Percentiles rank a stretch among this genome's conserved stretches.
These are phyloP conservation scores for Naganishia randhawae DNA, from an alignment of 768 basidiomycete genomes.

Conservation along the genomic window DNA sequence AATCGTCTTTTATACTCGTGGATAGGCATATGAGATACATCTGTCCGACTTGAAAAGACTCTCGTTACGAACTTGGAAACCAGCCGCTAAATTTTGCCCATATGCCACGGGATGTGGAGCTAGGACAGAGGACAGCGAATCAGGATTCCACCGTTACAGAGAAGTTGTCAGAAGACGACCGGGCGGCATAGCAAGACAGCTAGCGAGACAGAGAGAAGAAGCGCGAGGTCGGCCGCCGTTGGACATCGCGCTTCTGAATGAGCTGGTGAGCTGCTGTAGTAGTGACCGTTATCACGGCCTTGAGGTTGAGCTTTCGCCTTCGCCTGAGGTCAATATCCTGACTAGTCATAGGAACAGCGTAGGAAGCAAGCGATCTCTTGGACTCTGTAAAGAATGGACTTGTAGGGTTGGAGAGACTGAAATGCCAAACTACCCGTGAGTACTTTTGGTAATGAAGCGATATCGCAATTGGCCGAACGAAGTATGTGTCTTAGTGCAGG, in stretches of 20 bases:
- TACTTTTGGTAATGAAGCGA: neutral
- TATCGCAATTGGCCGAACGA: neutral
- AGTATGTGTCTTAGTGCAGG: neutral
- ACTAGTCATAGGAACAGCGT: neutral
- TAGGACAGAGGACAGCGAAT: too few species aligned
- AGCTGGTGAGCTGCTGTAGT: neutral
- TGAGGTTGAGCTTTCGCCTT: neutral
- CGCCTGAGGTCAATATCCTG: neutral
- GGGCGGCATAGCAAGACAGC: too few species aligned
- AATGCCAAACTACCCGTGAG: slow-evolving; percentile 3
- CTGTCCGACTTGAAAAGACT: too few species aligned
- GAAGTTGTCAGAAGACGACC: too few species aligned
- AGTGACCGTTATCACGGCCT: slow-evolving; percentile 1
- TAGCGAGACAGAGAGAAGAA: neutral
- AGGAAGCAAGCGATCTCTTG: neutral
- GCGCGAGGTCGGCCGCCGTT: neutral
- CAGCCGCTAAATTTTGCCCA: too few species aligned
- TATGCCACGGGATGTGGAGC: too few species aligned
- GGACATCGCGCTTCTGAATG: neutral
- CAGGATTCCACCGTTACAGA: too few species aligned
- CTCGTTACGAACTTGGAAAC: too few species aligned
- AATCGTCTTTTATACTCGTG: too few species aligned
- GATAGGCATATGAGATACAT: too few species aligned
- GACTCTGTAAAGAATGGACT: neutral
- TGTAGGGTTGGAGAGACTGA: neutral